Conservation (phyloP, 768 basidiomycete genomes). For the Boletus eberwhitei region DNA sequence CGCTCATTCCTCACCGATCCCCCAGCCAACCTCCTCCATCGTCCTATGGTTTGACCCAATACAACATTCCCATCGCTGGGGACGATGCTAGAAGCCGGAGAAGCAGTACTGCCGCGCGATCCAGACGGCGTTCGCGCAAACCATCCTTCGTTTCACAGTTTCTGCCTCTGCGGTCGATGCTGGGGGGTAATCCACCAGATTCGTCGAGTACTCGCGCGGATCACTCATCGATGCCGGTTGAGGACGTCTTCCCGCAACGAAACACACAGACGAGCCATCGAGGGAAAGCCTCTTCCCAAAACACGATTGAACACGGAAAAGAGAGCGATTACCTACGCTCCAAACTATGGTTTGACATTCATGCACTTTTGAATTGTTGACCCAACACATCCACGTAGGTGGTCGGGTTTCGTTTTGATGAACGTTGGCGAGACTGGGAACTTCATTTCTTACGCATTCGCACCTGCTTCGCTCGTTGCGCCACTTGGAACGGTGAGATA, state of each 20-base stretch:
- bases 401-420: slow-evolving; percentile 86
- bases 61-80: neutral
- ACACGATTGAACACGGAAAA: slow-evolving; percentile 35
- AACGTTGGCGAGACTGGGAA: slow-evolving; percentile 89
- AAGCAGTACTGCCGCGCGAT: slow-evolving; percentile 20
- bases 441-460: slow-evolving; percentile 87
- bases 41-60: slow-evolving; percentile 18
- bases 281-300: slow-evolving; percentile 13
- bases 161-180: slow-evolving; percentile 27
- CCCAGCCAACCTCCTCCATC: slow-evolving; percentile 14
- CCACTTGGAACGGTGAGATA: slow-evolving; percentile 86
- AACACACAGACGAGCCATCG: slow-evolving; percentile 2
- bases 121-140: slow-evolving; percentile 25
- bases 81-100: slow-evolving; percentile 30
- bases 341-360: slow-evolving; percentile 65
- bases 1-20: slow-evolving; percentile 28
- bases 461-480: slow-evolving; percentile 90
- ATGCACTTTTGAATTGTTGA: neutral
- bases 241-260: slow-evolving; percentile 34
- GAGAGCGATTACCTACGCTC: slow-evolving; percentile 81
- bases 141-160: slow-evolving; percentile 36
- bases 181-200: slow-evolving; percentile 10
- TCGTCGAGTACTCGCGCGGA: neutral
- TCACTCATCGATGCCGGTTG: slow-evolving; percentile 34
- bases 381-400: slow-evolving; percentile 48